Conservation (phyloP, 371 early-diverging fungal species). For the Mucor velutinosus region DNA sequence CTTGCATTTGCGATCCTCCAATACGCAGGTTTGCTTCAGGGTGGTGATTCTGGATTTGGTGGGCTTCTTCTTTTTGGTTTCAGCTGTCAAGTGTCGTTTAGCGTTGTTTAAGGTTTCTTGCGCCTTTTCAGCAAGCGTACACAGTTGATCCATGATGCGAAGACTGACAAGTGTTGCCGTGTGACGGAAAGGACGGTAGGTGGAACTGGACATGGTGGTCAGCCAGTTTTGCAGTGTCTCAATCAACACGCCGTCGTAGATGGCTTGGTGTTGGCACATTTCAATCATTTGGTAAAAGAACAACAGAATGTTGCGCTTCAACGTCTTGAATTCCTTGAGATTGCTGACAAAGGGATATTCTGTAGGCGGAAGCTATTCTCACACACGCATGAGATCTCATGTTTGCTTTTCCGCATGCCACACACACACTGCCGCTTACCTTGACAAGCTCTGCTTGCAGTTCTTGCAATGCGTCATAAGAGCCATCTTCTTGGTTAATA, state of each 20-base stretch:
- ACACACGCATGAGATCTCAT: not conserved
- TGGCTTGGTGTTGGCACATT: conserved; percentile 60
- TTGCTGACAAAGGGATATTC: conserved; percentile 72
- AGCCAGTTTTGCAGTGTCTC: conserved; percentile 60
- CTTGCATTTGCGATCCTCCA: conserved; percentile 24
- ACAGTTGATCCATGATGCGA: conserved; percentile 58
- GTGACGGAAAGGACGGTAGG: conserved; percentile 90
- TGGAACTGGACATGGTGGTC: conserved; percentile 64
- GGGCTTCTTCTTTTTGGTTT: conserved; percentile 27
- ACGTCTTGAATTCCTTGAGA: conserved; percentile 57
- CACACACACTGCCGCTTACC: conserved; percentile 19
- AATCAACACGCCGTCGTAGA: conserved; percentile 63
- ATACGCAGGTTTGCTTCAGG: conserved; percentile 21
- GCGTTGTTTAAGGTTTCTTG: conserved; percentile 61
- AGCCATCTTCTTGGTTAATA: conserved; percentile 42
- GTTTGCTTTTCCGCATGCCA: not conserved
- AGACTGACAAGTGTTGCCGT: conserved; percentile 78
- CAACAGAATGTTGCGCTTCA: conserved; percentile 57
- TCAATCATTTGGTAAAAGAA: conserved; percentile 65
- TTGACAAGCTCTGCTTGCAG: conserved; percentile 47
- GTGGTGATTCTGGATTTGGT: conserved; percentile 17
- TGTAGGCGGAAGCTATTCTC: conserved; percentile 46
- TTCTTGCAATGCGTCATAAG: conserved; percentile 42
- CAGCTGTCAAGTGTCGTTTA: conserved; percentile 61
- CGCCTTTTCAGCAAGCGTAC: conserved; percentile 60